These are phyloP conservation scores for Raphidocelis subcapitata DNA, from an alignment of 139 green algal genomes.

Conservation along the genomic window DNA sequence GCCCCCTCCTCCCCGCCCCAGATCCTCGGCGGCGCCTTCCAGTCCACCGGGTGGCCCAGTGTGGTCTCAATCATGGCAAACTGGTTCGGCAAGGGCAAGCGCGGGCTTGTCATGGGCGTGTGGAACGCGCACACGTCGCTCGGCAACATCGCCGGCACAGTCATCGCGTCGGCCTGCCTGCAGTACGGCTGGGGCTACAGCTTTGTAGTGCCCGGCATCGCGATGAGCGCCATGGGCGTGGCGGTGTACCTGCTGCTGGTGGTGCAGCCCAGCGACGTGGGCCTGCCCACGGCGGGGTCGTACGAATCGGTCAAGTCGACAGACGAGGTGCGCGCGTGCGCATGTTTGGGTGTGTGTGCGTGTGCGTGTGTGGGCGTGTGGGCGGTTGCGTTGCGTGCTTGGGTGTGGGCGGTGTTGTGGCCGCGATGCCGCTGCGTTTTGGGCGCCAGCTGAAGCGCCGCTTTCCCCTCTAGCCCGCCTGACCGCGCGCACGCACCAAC, in stretches of 20 bases:
- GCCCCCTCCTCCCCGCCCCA: conserved; percentile 10
- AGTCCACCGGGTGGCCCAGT: conserved; percentile 91
- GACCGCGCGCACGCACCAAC: too few species aligned
- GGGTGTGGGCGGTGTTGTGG: neutral
- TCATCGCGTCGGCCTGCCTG: conserved; percentile 73
- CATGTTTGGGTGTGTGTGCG: too few species aligned
- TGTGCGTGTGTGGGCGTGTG: too few species aligned
- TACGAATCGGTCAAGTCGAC: conserved; percentile 30
- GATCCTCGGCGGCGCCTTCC: conserved; percentile 77
- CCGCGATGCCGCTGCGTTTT: too few species aligned
- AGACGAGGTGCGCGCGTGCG: too few species aligned
- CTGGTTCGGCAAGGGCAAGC: conserved; percentile 93
- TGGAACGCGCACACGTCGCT: conserved; percentile 96
- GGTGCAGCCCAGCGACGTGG: conserved; percentile 80
- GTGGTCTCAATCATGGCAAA: conserved; percentile 94
- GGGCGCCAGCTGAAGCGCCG: too few species aligned
- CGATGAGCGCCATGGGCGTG: conserved; percentile 49
- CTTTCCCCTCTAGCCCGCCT: too few species aligned
- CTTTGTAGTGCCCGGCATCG: conserved; percentile 83
- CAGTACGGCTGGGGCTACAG: conserved; percentile 87
- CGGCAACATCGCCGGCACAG: conserved; percentile 91
- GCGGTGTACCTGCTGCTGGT: conserved; percentile 80
- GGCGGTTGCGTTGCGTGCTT: too few species aligned
- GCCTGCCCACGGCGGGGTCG: conserved; percentile 21
- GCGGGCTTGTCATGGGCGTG: conserved; percentile 93